A percentile compares a stretch with the other conserved stretches of the same genome.
phyloP scores from a whole-genome alignment of 257 asterid genomes.

The Fraxinus excelsior region DNA sequence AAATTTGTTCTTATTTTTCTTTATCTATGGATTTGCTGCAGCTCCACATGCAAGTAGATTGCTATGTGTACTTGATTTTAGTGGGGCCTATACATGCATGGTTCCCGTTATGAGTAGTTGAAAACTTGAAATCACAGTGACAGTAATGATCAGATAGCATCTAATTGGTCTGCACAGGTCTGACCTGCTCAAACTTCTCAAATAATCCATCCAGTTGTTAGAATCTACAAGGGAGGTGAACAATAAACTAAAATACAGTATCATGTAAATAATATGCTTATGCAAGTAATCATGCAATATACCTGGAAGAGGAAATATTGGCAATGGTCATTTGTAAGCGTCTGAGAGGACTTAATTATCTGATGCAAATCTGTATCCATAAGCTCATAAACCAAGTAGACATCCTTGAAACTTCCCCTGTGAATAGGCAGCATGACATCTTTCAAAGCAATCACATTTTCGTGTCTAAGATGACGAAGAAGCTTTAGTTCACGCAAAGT shows the following conservation, averaged over 20 bases:
- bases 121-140: neutral
- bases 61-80: neutral
- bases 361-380: slow-evolving; percentile 71
- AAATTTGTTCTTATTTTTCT: neutral
- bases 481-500: slow-evolving; percentile 67
- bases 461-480: slow-evolving; percentile 59
- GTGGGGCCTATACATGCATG: neutral
- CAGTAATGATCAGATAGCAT: neutral
- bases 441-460: slow-evolving; percentile 60
- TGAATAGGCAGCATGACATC: slow-evolving; percentile 64
- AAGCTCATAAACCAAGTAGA: slow-evolving; percentile 65
- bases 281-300: slow-evolving; percentile 2
- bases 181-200: neutral
- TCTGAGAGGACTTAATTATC: slow-evolving; percentile 62
- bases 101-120: neutral
- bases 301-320: slow-evolving; percentile 71
- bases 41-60: neutral
- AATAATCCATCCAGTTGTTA: neutral
- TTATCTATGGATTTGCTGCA: neutral
- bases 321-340: slow-evolving; percentile 61
- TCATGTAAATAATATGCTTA: neutral
- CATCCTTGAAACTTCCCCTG: slow-evolving; percentile 56
- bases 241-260: neutral
- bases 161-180: neutral
- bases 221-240: neutral